Percentiles rank a stretch among this genome's conserved stretches.
Conservation (phyloP, 2,329 filamentous ascomycete genomes). For the Pseudogymnoascus sp. region DNA sequence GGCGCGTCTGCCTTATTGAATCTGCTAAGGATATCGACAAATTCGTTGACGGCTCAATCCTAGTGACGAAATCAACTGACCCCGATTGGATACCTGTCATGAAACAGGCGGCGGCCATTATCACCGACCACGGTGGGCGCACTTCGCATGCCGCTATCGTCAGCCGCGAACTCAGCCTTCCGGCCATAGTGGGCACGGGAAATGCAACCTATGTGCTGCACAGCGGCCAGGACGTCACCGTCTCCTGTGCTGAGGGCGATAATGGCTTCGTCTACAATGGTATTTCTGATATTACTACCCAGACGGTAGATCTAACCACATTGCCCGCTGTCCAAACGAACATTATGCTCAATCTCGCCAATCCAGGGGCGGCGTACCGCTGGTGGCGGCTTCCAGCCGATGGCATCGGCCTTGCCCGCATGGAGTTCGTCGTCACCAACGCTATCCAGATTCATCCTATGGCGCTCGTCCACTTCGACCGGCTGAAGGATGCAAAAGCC, state of each 20-base stretch:
- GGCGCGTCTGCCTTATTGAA: too few relatives aligned
- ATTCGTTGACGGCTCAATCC: too few relatives aligned
- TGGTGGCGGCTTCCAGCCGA: constrained; percentile 35
- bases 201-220: constrained; percentile 33
- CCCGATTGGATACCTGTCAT: too few relatives aligned
- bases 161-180: constrained; percentile 34
- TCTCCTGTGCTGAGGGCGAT: constrained; percentile 34
- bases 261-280: constrained; percentile 33
- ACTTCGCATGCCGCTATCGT: constrained; percentile 37
- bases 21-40: too few relatives aligned
- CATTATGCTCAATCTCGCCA: too few relatives aligned
- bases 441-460: constrained; percentile 32
- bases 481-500: constrained; percentile 22
- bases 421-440: constrained; percentile 31
- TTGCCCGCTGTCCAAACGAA: constrained; percentile 14
- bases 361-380: constrained; percentile 31
- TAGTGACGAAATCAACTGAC: too few relatives aligned
- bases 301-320: constrained; percentile 26
- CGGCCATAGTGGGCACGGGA: constrained; percentile 32
- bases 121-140: constrained; percentile 29
- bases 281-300: constrained; percentile 27
- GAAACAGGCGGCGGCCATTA: too few relatives aligned
- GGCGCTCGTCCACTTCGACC: constrained; percentile 30
- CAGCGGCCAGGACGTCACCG: constrained; percentile 32
- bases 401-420: constrained; percentile 30